Percentiles rank a stretch among this genome's conserved stretches.
These are phyloP conservation scores for Neotropicomus parvogracilis DNA, from an alignment of 1,284 basidiomycete genomes.

Conservation along the genomic window DNA sequence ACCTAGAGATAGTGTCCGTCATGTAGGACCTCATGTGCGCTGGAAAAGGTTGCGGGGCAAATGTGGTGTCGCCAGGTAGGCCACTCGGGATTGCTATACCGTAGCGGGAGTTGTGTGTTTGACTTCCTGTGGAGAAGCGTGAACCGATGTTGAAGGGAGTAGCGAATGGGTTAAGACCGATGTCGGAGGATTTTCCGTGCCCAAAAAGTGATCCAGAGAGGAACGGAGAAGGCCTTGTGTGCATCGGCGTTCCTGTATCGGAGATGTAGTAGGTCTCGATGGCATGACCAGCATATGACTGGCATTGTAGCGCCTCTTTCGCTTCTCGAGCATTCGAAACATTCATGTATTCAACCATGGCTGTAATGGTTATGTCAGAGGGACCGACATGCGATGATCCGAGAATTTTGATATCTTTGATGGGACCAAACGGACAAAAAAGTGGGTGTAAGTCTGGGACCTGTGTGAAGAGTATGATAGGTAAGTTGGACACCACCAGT, in stretches of 20 bases:
- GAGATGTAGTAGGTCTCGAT: constrained; percentile 48
- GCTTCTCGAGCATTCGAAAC: constrained; percentile 57
- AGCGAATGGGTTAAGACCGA: constrained; percentile 35
- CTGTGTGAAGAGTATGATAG: constrained; percentile 63
- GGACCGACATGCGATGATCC: constrained; percentile 33
- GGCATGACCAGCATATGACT: constrained; percentile 52
- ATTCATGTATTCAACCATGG: constrained; percentile 59
- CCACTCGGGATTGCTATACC: constrained; percentile 10
- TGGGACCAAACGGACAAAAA: constrained; percentile 65
- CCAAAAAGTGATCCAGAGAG: constrained; percentile 6
- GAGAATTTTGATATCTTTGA: constrained; percentile 53
- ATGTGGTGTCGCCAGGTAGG: constrained; percentile 22
- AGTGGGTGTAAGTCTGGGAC: constrained; percentile 65
- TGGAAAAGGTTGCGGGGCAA: constrained; percentile 32
- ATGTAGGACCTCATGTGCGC: constrained; percentile 18
- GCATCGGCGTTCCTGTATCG: constrained; percentile 11
- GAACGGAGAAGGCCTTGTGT: constrained; percentile 17
- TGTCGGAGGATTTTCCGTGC: constrained; percentile 22
- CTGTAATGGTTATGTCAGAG: constrained; percentile 45
- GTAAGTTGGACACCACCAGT: constrained; percentile 62
- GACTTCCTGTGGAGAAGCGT: constrained; percentile 8
- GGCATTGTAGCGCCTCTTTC: constrained; percentile 53
- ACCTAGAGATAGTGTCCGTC: constrained; percentile 30
- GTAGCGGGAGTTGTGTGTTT: constrained; percentile 8
- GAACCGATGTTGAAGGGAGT: constrained; percentile 28